Percentiles rank a stretch among this genome's conserved stretches.
phyloP scores from a whole-genome alignment of 805 yeast genomes.

The Citeromyces nyonsensis region DNA sequence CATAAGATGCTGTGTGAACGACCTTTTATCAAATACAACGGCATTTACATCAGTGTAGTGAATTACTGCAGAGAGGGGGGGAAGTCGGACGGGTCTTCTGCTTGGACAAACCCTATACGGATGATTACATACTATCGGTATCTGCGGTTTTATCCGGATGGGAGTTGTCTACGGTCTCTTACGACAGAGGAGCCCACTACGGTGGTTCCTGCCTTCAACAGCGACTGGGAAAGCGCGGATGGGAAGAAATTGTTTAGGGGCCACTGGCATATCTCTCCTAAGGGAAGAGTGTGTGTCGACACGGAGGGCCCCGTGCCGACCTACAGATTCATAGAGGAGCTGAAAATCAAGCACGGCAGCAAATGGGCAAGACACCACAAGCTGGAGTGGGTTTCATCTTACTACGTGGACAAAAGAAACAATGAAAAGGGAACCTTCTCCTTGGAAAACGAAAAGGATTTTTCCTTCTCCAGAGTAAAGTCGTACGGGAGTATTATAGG shows the following conservation, averaged over 20 bases:
- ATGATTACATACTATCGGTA: conserved; percentile 84
- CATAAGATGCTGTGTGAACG: conserved; percentile 39
- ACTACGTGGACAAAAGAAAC: conserved; percentile 36
- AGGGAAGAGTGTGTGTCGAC: conserved; percentile 33
- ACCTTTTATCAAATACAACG: conserved; percentile 69
- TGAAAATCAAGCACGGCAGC: conserved; percentile 45
- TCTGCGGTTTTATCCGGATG: conserved; percentile 66
- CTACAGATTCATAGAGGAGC: conserved; percentile 47
- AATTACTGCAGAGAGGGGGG: conserved; percentile 79
- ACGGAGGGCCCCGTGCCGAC: conserved; percentile 43
- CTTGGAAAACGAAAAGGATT: conserved; percentile 61
- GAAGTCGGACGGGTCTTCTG: conserved; percentile 42
- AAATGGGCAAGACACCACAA: conserved; percentile 45
- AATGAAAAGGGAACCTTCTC: conserved; percentile 40
- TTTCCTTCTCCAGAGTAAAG: conserved; percentile 55
- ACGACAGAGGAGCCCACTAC: conserved; percentile 57
- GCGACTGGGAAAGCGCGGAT: conserved; percentile 13
- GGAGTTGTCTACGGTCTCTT: conserved; percentile 53
- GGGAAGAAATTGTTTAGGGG: conserved; percentile 28
- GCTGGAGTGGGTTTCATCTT: conserved; percentile 56
- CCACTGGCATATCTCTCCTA: conserved; percentile 39
- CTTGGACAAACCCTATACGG: conserved; percentile 65
- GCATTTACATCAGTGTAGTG: conserved; percentile 75
- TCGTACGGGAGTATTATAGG: conserved; percentile 10
- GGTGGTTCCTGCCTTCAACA: conserved; percentile 41